These are phyloP conservation scores for Russula griseocarnosa DNA, from an alignment of 768 basidiomycete genomes.

Conservation along the genomic window DNA sequence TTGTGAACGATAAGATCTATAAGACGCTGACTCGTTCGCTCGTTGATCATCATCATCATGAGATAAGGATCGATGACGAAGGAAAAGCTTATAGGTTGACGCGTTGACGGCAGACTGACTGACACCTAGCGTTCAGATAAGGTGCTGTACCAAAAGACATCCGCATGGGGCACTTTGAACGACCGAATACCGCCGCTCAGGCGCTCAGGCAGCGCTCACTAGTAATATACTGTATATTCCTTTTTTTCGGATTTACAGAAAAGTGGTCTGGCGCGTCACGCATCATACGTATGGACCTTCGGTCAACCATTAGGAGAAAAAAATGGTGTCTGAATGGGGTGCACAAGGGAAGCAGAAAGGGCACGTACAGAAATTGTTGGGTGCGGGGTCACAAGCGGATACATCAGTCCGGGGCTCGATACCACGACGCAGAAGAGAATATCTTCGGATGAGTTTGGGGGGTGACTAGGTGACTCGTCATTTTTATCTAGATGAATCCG, in stretches of 20 bases:
- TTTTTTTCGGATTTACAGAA: constrained; percentile 63
- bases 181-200: too few species aligned
- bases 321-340: background rate
- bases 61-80: background rate
- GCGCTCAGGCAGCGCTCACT: too few species aligned
- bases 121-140: constrained; percentile 91
- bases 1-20: constrained; percentile 67
- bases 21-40: constrained; percentile 49
- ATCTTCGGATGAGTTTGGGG: background rate
- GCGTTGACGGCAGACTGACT: constrained; percentile 55
- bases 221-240: constrained; percentile 56
- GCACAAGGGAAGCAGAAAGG: background rate
- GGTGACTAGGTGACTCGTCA: too few species aligned
- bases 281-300: constrained; percentile 80
- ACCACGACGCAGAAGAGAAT: constrained; percentile 66
- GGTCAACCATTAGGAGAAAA: background rate
- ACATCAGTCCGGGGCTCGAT: constrained; percentile 76
- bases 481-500: too few species aligned
- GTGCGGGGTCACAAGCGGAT: constrained; percentile 80
- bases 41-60: background rate
- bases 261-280: constrained; percentile 38
- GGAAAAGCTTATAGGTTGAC: too few species aligned
- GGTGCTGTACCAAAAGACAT: constrained; percentile 79
- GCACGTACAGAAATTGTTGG: constrained; percentile 50
- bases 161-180: constrained; percentile 87